Conservation (phyloP, 176 grass and related monocot genomes). For the Tillandsia fasciculata region DNA sequence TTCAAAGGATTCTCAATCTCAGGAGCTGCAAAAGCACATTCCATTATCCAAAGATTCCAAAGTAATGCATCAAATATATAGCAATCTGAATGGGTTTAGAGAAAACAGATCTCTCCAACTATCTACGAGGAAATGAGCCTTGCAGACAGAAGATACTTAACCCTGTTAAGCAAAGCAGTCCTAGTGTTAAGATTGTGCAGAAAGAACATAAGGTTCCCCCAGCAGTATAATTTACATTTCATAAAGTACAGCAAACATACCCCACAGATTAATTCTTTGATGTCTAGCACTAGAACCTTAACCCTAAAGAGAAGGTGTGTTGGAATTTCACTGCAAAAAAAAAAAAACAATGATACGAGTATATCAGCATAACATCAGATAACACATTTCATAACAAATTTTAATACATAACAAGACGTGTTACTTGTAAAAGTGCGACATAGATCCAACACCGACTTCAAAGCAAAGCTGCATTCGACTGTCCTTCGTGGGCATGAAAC, state of each 20-base stretch:
- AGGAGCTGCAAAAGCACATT: constrained; percentile 18
- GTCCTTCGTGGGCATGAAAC: constrained; percentile 38
- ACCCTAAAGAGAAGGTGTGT: constrained; percentile 20
- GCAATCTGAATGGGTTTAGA: constrained; percentile 29
- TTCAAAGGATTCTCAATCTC: constrained; percentile 2
- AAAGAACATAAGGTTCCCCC: constrained; percentile 11
- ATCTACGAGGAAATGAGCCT: constrained; percentile 30
- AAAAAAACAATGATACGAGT: constrained; percentile 4
- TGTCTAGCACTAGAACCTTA: constrained; percentile 21
- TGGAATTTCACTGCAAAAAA: constrained; percentile 29
- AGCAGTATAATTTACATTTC: not conserved
- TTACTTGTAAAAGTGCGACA: constrained; percentile 42
- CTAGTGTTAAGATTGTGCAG: constrained; percentile 21
- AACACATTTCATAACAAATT: constrained; percentile 25
- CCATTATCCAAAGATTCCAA: constrained; percentile 5
- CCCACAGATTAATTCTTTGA: constrained; percentile 28
- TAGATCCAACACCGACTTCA: constrained; percentile 39
- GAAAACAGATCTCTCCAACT: constrained; percentile 20
- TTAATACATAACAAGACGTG: not conserved
- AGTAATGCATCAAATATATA: constrained; percentile 21
- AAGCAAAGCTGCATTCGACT: constrained; percentile 37
- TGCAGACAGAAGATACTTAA: constrained; percentile 36
- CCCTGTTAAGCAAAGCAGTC: constrained; percentile 24
- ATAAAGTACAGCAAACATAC: constrained; percentile 18
- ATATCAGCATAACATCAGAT: constrained; percentile 8